phyloP scores from a whole-genome alignment of 345 rosid genomes.

The Geranium brycei region DNA sequence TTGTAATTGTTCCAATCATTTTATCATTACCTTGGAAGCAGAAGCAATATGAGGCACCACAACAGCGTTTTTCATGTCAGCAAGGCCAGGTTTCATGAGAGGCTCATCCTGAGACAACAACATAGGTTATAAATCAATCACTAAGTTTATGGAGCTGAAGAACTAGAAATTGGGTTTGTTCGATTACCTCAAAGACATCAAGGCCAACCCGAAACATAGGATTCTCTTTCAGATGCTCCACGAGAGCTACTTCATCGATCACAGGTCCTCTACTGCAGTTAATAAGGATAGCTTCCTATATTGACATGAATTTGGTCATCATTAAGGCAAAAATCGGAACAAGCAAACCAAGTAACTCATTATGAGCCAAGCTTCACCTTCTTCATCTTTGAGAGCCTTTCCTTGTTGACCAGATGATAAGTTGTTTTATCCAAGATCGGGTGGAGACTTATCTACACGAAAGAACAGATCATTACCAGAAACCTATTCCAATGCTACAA shows the following conservation, averaged over 20 bases:
- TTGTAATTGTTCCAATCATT: too few relatives aligned
- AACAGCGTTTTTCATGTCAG: constrained; percentile 83
- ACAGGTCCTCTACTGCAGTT: constrained; percentile 97
- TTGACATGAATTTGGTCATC: not conserved
- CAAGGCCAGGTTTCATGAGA: constrained; percentile 91
- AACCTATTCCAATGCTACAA: too few relatives aligned
- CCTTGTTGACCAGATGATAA: constrained; percentile 86
- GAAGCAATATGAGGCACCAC: constrained; percentile 96
- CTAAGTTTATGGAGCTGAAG: too few relatives aligned
- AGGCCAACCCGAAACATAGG: constrained; percentile 98
- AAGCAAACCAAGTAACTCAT: not conserved
- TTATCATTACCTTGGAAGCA: constrained; percentile 68
- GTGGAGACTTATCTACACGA: constrained; percentile 82
- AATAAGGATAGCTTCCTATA: constrained; percentile 84
- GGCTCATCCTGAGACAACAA: constrained; percentile 66
- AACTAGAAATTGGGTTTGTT: not conserved
- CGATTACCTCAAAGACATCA: constrained; percentile 81
- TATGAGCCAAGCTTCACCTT: constrained; percentile 34
- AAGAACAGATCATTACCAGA: not conserved
- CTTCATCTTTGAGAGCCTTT: constrained; percentile 81
- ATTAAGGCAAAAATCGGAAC: not conserved
- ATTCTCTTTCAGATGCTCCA: constrained; percentile 70
- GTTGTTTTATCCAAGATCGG: constrained; percentile 89
- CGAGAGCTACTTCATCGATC: constrained; percentile 83
- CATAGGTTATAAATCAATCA: not conserved